Percentiles rank a stretch among this genome's conserved stretches.
Evolutionary conservation across 495 filamentous ascomycete species (phyloP).

Genomic region (Aspergillus nanangensis): DNA sequence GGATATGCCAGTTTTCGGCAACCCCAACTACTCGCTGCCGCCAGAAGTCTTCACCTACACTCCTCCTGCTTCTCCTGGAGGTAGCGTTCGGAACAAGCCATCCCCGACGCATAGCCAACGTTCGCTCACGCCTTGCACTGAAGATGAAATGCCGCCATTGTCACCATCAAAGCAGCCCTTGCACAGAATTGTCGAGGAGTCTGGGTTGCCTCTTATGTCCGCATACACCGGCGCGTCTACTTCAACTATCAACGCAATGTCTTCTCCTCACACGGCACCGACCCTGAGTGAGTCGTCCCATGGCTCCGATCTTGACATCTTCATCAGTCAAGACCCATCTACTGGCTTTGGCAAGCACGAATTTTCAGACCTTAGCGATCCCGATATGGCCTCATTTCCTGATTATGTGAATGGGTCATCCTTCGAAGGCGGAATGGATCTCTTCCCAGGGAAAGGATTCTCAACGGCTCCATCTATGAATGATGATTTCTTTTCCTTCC

Average conservation of each 20-base stretch:
- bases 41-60: constrained; percentile 41
- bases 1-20: constrained; percentile 33
- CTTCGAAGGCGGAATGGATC: constrained; percentile 28
- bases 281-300: constrained; percentile 35
- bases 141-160: constrained; percentile 36
- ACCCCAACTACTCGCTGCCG: constrained; percentile 38
- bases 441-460: constrained; percentile 35
- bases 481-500: constrained; percentile 34
- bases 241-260: constrained; percentile 27
- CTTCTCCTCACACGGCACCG: constrained; percentile 37
- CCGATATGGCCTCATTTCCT: constrained; percentile 27
- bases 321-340: constrained; percentile 37
- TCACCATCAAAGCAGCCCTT: constrained; percentile 23
- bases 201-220: constrained; percentile 20
- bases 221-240: constrained; percentile 29
- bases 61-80: constrained; percentile 44
- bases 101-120: constrained; percentile 42
- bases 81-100: constrained; percentile 37
- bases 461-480: constrained; percentile 22
- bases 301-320: constrained; percentile 43
- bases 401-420: constrained; percentile 27
- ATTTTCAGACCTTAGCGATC: constrained; percentile 24
- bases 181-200: constrained; percentile 19
- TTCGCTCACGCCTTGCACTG: constrained; percentile 40
- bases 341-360: constrained; percentile 29